phyloP scores from a whole-genome alignment of 106 monocot species.

The Alisma plantagoaquatica region DNA sequence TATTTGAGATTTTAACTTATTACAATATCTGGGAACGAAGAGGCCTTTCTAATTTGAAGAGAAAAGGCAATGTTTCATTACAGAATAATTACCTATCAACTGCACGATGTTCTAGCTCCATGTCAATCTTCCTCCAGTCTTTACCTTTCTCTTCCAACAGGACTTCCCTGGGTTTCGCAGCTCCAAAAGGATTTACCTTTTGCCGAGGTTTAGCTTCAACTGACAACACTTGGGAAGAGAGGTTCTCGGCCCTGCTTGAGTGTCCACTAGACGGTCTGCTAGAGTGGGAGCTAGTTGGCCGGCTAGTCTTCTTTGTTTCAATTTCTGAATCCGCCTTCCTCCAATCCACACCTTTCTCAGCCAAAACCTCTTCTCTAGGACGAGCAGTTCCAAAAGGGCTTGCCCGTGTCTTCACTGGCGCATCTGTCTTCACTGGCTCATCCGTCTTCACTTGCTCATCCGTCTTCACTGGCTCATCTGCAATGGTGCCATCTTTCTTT shows the following conservation, averaged over 20 bases:
- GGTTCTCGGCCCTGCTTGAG: slow-evolving; percentile 62
- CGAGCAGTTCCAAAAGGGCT: slow-evolving; percentile 80
- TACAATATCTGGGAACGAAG: too few species aligned
- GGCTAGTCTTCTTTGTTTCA: slow-evolving; percentile 42
- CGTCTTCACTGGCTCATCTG: neutral
- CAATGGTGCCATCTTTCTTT: slow-evolving; percentile 22
- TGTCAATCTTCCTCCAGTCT: slow-evolving; percentile 93
- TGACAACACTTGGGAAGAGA: neutral
- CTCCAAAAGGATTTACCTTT: slow-evolving; percentile 91
- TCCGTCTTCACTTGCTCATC: neutral
- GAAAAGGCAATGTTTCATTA: too few species aligned
- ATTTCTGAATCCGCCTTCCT: slow-evolving; percentile 66
- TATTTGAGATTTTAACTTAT: too few species aligned
- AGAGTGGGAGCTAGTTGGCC: slow-evolving; percentile 75
- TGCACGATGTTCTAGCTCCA: slow-evolving; percentile 71
- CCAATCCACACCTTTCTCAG: slow-evolving; percentile 92
- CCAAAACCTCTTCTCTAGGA: slow-evolving; percentile 84
- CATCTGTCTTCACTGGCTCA: neutral
- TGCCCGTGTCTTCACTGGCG: slow-evolving; percentile 23
- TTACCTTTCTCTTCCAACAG: slow-evolving; percentile 66
- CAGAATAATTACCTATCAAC: slow-evolving; percentile 61
- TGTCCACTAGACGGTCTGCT: slow-evolving; percentile 85
- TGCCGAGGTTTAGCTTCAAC: slow-evolving; percentile 25
- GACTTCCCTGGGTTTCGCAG: slow-evolving; percentile 88
- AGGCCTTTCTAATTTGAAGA: too few species aligned